Percentiles rank a stretch among this genome's conserved stretches.
Evolutionary conservation across 169 alveolate genomes (phyloP).

Genomic region (Babesia microti): DNA sequence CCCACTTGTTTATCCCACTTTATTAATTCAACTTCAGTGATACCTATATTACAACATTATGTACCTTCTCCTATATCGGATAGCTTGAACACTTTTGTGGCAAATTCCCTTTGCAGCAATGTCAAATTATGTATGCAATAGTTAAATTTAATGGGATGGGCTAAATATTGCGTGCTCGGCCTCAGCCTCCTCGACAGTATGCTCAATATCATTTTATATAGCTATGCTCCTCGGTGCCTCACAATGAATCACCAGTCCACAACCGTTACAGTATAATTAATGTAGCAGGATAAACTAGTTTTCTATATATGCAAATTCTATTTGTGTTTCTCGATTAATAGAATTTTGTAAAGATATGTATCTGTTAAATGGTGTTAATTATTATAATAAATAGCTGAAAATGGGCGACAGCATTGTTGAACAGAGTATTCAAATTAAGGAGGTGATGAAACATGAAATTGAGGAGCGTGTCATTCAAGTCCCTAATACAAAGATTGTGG

Average conservation of each 20-base stretch:
- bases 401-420: too few relatives aligned
- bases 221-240: too few relatives aligned
- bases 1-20: conserved; percentile 83
- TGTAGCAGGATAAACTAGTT: conserved; percentile 1
- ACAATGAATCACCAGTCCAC: background rate
- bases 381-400: background rate
- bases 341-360: background rate
- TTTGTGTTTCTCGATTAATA: background rate
- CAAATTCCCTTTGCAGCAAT: conserved; percentile 4
- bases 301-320: background rate
- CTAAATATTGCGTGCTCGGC: background rate
- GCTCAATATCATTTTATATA: too few relatives aligned
- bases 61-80: conserved; percentile 76
- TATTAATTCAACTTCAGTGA: conserved; percentile 83
- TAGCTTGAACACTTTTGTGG: conserved; percentile 40
- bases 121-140: conserved; percentile 1
- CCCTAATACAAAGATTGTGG: conserved; percentile 78
- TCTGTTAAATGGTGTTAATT: background rate
- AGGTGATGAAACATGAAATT: conserved; percentile 73
- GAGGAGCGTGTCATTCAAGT: conserved; percentile 79
- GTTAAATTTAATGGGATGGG: background rate
- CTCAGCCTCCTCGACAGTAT: background rate
- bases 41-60: conserved; percentile 44
- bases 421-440: too few relatives aligned
- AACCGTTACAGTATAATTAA: background rate